A percentile compares a stretch with the other conserved stretches of the same genome.
phyloP scores from a whole-genome alignment of 2,329 filamentous ascomycete species.

The Cladosporium sphaerospermum region DNA sequence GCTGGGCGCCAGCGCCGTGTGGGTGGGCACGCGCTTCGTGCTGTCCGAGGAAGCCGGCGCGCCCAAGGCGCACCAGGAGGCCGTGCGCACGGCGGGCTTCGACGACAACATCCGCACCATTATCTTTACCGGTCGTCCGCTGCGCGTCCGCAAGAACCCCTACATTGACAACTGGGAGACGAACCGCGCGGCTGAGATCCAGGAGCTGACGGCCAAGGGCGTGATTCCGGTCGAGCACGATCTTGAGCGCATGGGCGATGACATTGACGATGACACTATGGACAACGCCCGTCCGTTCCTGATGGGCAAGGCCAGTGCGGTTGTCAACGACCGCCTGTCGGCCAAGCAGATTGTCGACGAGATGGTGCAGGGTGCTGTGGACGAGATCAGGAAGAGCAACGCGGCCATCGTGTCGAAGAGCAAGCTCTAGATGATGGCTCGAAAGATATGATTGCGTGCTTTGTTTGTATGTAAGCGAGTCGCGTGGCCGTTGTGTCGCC shows the following conservation, averaged over 20 bases:
- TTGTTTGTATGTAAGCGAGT: slow-evolving; percentile 9
- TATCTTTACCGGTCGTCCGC: slow-evolving; percentile 94
- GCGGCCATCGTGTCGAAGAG: slow-evolving; percentile 28
- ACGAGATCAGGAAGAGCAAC: slow-evolving; percentile 23
- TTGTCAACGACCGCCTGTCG: slow-evolving; percentile 85
- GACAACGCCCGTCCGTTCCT: slow-evolving; percentile 86
- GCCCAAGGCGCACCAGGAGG: slow-evolving; percentile 88
- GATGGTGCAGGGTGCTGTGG: slow-evolving; percentile 70
- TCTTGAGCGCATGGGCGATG: slow-evolving; percentile 69
- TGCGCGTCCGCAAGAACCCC: slow-evolving; percentile 86
- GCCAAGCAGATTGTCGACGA: slow-evolving; percentile 93
- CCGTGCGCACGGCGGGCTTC: slow-evolving; percentile 82
- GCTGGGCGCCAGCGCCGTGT: slow-evolving; percentile 86
- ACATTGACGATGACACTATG: slow-evolving; percentile 71
- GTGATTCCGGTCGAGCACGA: slow-evolving; percentile 91
- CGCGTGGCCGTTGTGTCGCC: not conserved
- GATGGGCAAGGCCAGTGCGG: slow-evolving; percentile 95
- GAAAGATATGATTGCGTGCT: not conserved
- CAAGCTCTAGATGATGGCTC: slow-evolving; percentile 26
- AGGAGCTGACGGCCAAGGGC: slow-evolving; percentile 82
- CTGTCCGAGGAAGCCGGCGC: slow-evolving; percentile 91
- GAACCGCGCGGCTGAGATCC: slow-evolving; percentile 84
- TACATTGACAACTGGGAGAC: slow-evolving; percentile 97
- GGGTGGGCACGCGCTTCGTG: slow-evolving; percentile 96
- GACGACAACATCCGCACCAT: slow-evolving; percentile 96